phyloP scores from a whole-genome alignment of 176 grass and related monocot species.

The Eragrostis nindensis region DNA sequence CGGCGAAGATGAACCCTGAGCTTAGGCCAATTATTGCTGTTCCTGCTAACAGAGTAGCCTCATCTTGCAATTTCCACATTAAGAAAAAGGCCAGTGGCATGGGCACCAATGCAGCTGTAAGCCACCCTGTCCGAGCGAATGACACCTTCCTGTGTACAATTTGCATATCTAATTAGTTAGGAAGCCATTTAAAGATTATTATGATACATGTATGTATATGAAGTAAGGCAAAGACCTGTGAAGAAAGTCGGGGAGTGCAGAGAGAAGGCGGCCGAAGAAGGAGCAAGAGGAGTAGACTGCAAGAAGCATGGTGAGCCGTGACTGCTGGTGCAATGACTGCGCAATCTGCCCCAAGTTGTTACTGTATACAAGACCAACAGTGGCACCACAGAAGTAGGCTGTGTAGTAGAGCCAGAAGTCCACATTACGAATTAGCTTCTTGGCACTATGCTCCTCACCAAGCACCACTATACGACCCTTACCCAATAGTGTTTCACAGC shows the following conservation, averaged over 20 bases:
- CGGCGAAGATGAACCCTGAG: constrained; percentile 89
- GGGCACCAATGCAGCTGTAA: constrained; percentile 61
- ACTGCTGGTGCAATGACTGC: constrained; percentile 63
- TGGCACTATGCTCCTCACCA: constrained; percentile 72
- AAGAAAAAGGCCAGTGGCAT: constrained; percentile 83
- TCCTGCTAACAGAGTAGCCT: constrained; percentile 54
- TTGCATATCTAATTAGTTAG: constrained; percentile 20
- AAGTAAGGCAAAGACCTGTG: constrained; percentile 42
- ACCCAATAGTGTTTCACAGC: constrained; percentile 37
- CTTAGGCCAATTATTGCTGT: constrained; percentile 75
- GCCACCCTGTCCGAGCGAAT: constrained; percentile 85
- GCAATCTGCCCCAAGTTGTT: constrained; percentile 92
- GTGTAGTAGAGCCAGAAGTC: constrained; percentile 97
- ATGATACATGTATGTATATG: background rate
- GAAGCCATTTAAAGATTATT: background rate
- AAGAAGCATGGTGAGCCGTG: constrained; percentile 64
- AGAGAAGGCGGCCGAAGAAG: constrained; percentile 86
- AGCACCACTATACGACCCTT: constrained; percentile 50
- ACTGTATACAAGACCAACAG: constrained; percentile 81
- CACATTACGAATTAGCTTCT: constrained; percentile 59
- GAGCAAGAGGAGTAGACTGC: constrained; percentile 87
- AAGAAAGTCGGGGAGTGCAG: constrained; percentile 73
- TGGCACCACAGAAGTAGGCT: constrained; percentile 86
- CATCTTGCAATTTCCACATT: constrained; percentile 50
- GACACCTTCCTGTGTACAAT: constrained; percentile 60